Percentiles rank a stretch among this genome's conserved stretches.
phyloP scores from a whole-genome alignment of 805 yeast species.

The Nakazawaea molendinolei region DNA sequence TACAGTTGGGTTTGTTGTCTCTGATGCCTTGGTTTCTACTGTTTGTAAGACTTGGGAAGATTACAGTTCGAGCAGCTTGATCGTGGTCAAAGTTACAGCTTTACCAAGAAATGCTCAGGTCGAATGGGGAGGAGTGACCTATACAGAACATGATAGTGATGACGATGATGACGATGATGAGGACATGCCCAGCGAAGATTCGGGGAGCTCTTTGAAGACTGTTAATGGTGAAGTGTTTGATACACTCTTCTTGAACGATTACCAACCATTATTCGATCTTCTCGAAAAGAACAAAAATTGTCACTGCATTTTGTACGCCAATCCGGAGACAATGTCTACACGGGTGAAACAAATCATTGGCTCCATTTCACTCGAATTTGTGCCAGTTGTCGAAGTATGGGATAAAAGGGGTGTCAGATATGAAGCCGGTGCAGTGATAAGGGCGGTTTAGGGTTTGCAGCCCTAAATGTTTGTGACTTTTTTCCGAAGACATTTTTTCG shows the following conservation, averaged over 20 bases:
- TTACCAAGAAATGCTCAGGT: constrained; percentile 60
- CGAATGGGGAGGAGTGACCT: constrained; percentile 71
- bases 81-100: constrained; percentile 47
- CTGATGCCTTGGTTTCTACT: constrained; percentile 19
- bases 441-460: constrained; percentile 5
- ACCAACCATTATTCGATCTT: too few relatives aligned
- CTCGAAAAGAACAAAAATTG: not conserved
- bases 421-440: constrained; percentile 19
- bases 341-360: not conserved
- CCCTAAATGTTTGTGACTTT: too few relatives aligned
- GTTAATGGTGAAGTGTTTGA: constrained; percentile 1
- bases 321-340: not conserved
- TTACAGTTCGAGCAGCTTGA: constrained; percentile 31
- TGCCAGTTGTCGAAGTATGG: constrained; percentile 24
- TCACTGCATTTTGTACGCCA: constrained; percentile 5
- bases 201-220: not conserved
- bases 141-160: constrained; percentile 26
- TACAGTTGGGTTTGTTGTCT: constrained; percentile 51
- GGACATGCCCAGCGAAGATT: constrained; percentile 8
- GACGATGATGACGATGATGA: constrained; percentile 35
- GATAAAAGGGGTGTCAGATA: constrained; percentile 17
- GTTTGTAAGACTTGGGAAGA: constrained; percentile 38
- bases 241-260: constrained; percentile 1
- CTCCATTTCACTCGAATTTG: constrained; percentile 18
- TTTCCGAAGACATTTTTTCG: too few relatives aligned